These are phyloP conservation scores for Cercospora berteroae DNA, from an alignment of 2,329 filamentous ascomycete genomes.

Conservation along the genomic window DNA sequence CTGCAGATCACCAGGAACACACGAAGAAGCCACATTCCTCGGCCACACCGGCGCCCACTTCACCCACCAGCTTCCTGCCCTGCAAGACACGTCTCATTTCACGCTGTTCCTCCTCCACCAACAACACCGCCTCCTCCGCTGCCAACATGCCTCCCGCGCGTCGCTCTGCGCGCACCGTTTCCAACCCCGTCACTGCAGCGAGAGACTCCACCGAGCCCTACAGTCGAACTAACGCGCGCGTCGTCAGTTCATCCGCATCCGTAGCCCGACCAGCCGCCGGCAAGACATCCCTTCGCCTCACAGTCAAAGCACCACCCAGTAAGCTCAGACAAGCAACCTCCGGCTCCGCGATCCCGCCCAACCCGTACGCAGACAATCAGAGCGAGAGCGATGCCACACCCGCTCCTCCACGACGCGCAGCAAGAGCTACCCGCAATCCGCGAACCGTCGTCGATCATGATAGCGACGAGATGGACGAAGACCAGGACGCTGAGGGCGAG, in stretches of 20 bases:
- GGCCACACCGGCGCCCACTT: slow-evolving; percentile 12
- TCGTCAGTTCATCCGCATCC: slow-evolving; percentile 30
- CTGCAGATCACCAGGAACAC: background rate
- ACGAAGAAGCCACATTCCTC: slow-evolving; percentile 4
- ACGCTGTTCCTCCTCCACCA: background rate
- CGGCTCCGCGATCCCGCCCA: slow-evolving; percentile 35
- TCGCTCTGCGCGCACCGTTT: slow-evolving; percentile 33
- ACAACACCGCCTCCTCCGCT: background rate
- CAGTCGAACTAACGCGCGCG: slow-evolving; percentile 29
- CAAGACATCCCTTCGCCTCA: slow-evolving; percentile 49
- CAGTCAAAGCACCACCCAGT: slow-evolving; percentile 51
- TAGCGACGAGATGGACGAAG: slow-evolving; percentile 25
- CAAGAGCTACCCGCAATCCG: slow-evolving; percentile 37
- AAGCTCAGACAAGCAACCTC: slow-evolving; percentile 50
- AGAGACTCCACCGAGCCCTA: slow-evolving; percentile 29
- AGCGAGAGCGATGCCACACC: slow-evolving; percentile 39
- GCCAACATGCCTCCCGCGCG: slow-evolving; percentile 36
- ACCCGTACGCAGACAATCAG: slow-evolving; percentile 33
- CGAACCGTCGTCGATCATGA: slow-evolving; percentile 38
- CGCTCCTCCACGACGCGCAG: slow-evolving; percentile 30
- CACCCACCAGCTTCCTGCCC: background rate
- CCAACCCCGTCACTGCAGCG: slow-evolving; percentile 19
- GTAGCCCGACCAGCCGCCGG: slow-evolving; percentile 43
- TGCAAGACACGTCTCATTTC: background rate
- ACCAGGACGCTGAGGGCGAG: slow-evolving; percentile 28